These are phyloP conservation scores for Xerocomus cyaneibrunnescens DNA, from an alignment of 1,284 basidiomycete species.

Conservation along the genomic window DNA sequence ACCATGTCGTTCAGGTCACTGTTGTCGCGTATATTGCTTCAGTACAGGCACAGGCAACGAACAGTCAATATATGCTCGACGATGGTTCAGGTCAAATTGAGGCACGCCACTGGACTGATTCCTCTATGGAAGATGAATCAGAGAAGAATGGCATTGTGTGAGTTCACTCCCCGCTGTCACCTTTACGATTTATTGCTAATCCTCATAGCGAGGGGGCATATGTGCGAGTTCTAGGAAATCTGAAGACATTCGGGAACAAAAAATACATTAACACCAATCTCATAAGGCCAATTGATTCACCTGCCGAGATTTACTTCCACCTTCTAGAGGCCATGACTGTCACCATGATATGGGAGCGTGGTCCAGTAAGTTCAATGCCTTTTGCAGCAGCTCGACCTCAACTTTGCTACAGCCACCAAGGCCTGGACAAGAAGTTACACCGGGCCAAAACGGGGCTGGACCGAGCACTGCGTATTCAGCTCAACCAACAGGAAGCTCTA, in stretches of 20 bases:
- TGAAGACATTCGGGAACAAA: conserved; percentile 86
- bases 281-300: conserved; percentile 68
- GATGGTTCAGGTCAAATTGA: conserved; percentile 92
- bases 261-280: conserved; percentile 78
- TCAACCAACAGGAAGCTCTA: conserved; percentile 22
- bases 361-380: conserved; percentile 37
- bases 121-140: conserved; percentile 54
- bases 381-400: conserved; percentile 2
- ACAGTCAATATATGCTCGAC: conserved; percentile 79
- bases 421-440: conserved; percentile 26
- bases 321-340: conserved; percentile 52
- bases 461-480: conserved; percentile 31
- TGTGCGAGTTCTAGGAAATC: conserved; percentile 85
- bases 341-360: conserved; percentile 48
- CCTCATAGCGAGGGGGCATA: conserved; percentile 67
- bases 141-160: conserved; percentile 47
- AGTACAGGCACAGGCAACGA: conserved; percentile 74
- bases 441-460: conserved; percentile 14
- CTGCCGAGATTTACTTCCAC: conserved; percentile 86
- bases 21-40: conserved; percentile 83
- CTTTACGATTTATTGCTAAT: not conserved
- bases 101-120: conserved; percentile 87
- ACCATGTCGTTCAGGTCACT: conserved; percentile 47
- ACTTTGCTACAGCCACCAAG: conserved; percentile 25
- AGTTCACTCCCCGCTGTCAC: conserved; percentile 2